Evolutionary conservation across 2,329 filamentous ascomycete genomes (phyloP), one percentile per base, ranked within the genome.

Genomic region (Aspergillus persii): DNA sequence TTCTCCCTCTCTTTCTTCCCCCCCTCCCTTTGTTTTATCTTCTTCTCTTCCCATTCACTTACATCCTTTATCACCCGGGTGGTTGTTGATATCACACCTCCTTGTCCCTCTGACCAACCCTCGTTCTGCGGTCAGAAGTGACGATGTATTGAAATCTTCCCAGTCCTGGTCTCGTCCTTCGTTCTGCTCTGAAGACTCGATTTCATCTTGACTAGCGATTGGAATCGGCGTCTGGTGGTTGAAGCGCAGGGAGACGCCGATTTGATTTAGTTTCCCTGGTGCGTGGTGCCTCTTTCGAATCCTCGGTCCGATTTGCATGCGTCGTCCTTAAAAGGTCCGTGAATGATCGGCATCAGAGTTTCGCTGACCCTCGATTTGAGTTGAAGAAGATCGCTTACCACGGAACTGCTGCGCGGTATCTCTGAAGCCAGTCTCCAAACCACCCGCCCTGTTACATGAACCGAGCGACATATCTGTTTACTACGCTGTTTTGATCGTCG

Each of bases 271-370:
- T 51, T 27, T 39, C 12, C 36, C 55, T 56, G 57, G 59, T 61
- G 54, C 27, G 59, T 59, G 26, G 29, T 33, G 36, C 31, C 26
- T 50, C 54, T 27, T 33, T 36, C 36, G 26, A 31, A 47, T 33
- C 9, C 26, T 41, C 50, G 27, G 12, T 44, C 27, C 44, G 33
- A 50, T 53, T 44, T 33, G 29, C 27, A 47, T 39, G 26, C 51
- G 31, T 48, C 33, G 12, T 49, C 36, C 18, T 23, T 23, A 23
- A 23, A 23, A 41, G 49, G 51, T 54, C 30, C 33, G 52, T 60
- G 44, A 49, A 48, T 63, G 55, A 63, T 62, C 57, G 59, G 50
- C 60, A 47, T 57, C 58, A 62, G 50, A 41, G 47, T 56, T 36
- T 18, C 47, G 57, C 31, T 50, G 46, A 33, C 41, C 50, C 23